Evolutionary conservation across 2,329 filamentous ascomycete genomes (phyloP).

Genomic region (Stagonosporopsis cucurbitacearum): DNA sequence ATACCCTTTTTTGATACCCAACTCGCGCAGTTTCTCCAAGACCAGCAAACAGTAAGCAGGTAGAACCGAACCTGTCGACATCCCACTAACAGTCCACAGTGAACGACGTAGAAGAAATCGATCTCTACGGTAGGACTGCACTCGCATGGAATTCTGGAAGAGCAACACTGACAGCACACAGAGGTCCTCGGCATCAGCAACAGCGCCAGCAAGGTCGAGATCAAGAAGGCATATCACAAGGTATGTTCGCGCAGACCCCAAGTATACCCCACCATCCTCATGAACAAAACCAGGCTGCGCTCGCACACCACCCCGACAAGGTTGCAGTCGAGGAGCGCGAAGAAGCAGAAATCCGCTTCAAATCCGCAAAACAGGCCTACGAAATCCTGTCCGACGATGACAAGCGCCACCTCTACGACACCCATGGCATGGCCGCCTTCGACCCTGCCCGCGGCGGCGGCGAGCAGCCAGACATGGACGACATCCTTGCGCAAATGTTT

Average conservation of each 20-base stretch:
- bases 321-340: slow-evolving; percentile 84
- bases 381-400: slow-evolving; percentile 97
- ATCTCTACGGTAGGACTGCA: slow-evolving; percentile 61
- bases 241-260: slow-evolving; percentile 55
- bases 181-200: slow-evolving; percentile 80
- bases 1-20: slow-evolving; percentile 4
- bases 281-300: slow-evolving; percentile 68
- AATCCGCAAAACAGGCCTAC: slow-evolving; percentile 90
- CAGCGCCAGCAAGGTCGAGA: slow-evolving; percentile 75
- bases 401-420: slow-evolving; percentile 89
- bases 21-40: neutral
- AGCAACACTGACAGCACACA: slow-evolving; percentile 47
- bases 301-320: slow-evolving; percentile 94
- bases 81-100: slow-evolving; percentile 4
- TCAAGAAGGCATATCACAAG: slow-evolving; percentile 97
- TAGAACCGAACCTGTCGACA: neutral
- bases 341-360: slow-evolving; percentile 90
- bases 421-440: slow-evolving; percentile 94
- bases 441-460: slow-evolving; percentile 74
- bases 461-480: slow-evolving; percentile 80
- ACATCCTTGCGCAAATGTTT: slow-evolving; percentile 94
- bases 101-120: slow-evolving; percentile 56
- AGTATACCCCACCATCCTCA: slow-evolving; percentile 9
- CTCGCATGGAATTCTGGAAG: neutral
- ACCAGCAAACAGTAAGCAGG: neutral